Conservation (phyloP, 2,329 filamentous ascomycete genomes). For the Fusarium transvaalense region DNA sequence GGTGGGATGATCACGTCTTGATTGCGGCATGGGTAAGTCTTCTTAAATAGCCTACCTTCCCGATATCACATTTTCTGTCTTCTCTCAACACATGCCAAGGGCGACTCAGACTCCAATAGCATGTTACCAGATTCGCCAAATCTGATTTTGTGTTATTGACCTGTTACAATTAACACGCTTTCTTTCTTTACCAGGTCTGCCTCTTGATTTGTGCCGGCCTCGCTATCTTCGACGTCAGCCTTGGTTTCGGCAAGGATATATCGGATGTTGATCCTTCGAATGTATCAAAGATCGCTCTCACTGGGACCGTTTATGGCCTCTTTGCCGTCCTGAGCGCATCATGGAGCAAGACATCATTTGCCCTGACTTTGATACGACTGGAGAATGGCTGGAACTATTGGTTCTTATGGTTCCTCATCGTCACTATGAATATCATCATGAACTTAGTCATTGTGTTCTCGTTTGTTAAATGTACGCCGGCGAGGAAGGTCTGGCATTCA, state of each 20-base stretch:
- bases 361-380: background rate
- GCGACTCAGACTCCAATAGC: background rate
- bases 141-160: rapidly evolving
- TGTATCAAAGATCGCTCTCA: background rate
- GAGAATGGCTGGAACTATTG: conserved; percentile 10
- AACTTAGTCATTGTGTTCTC: conserved; percentile 1
- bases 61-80: background rate
- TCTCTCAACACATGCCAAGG: background rate
- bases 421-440: background rate
- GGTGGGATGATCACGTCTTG: conserved; percentile 14
- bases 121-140: no score
- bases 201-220: background rate
- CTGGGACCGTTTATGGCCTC: background rate
- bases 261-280: background rate
- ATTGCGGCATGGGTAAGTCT: conserved; percentile 12
- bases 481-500: background rate
- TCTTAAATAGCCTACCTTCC: background rate
- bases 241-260: conserved; percentile 7
- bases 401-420: conserved; percentile 6
- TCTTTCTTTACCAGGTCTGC: rapidly evolving
- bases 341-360: conserved; percentile 21
- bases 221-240: background rate
- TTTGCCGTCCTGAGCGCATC: background rate
- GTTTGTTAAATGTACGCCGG: background rate
- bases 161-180: rapidly evolving